phyloP scores from a whole-genome alignment of 2,329 filamentous ascomycete species.

The Hortaea sp. region DNA sequence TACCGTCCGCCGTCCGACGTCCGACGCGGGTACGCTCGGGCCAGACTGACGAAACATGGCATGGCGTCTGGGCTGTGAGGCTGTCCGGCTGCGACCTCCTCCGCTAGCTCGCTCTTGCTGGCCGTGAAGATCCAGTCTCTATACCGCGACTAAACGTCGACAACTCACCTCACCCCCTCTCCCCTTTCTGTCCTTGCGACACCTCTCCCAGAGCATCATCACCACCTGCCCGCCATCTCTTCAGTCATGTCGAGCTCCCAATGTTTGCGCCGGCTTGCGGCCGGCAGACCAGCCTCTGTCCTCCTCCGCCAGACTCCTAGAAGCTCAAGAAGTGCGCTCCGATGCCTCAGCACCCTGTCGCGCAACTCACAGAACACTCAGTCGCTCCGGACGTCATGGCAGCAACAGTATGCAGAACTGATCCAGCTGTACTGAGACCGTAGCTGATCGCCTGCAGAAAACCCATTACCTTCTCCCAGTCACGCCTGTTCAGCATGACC shows the following conservation, averaged over 20 bases:
- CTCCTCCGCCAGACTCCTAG: conserved; percentile 19
- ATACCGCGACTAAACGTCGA: conserved; percentile 3
- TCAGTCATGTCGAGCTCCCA: conserved; percentile 28
- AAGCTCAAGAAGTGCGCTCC: conserved; percentile 15
- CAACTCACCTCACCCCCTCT: not conserved
- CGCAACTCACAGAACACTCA: conserved; percentile 12
- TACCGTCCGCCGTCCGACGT: too few relatives aligned
- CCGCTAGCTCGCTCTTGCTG: not conserved
- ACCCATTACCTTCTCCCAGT: conserved; percentile 16
- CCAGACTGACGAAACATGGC: not conserved
- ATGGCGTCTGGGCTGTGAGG: not conserved
- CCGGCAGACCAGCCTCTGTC: conserved; percentile 14
- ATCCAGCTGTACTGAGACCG: not conserved
- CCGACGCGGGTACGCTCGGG: too few relatives aligned
- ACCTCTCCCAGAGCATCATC: not conserved
- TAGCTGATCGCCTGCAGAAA: conserved; percentile 18
- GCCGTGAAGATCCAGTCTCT: not conserved
- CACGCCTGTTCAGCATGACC: conserved; percentile 24
- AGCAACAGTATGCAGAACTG: conserved; percentile 12
- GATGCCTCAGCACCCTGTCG: conserved; percentile 15
- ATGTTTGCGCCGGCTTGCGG: conserved; percentile 27
- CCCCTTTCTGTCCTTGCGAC: not conserved
- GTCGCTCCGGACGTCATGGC: conserved; percentile 8
- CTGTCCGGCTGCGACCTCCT: not conserved
- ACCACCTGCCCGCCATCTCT: conserved; percentile 19